A percentile compares a stretch with the other conserved stretches of the same genome.
Conservation (phyloP, 73 alveolate species). For the Uronychia setigera region DNA sequence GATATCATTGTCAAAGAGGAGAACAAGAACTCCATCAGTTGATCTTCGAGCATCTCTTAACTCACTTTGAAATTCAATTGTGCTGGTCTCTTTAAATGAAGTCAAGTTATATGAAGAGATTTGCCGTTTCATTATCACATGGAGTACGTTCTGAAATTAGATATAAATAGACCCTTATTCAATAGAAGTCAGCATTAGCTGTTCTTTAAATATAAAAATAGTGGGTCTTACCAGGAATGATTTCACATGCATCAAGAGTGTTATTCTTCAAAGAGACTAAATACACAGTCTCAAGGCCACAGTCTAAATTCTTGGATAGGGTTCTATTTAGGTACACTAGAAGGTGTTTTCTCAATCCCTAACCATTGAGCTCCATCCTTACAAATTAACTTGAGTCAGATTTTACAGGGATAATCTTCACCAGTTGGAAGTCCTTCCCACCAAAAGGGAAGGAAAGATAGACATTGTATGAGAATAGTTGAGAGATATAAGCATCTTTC, state of each 20-base stretch:
- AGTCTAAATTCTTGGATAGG: no score
- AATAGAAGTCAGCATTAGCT: not conserved
- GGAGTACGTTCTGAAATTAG: not conserved
- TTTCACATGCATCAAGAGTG: no score
- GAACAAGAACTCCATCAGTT: not conserved
- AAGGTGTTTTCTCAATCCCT: no score
- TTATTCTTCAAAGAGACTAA: no score
- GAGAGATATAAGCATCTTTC: not conserved
- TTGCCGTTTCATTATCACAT: not conserved
- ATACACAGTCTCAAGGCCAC: no score
- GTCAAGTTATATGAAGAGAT: not conserved
- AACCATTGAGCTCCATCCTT: not conserved
- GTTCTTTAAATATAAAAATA: not conserved
- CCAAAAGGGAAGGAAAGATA: not conserved
- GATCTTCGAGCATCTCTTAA: not conserved
- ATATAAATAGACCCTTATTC: not conserved
- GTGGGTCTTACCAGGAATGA: slow-evolving; percentile 1
- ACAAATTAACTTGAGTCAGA: not conserved
- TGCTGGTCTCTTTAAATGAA: not conserved
- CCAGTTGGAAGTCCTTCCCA: not conserved
- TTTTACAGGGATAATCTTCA: not conserved
- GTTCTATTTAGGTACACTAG: no score
- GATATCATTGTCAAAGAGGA: not conserved
- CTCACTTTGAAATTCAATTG: no score
- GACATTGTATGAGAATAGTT: not conserved